These are phyloP conservation scores for Fusarium coffeatum DNA, from an alignment of 2,329 filamentous ascomycete genomes.

Conservation along the genomic window DNA sequence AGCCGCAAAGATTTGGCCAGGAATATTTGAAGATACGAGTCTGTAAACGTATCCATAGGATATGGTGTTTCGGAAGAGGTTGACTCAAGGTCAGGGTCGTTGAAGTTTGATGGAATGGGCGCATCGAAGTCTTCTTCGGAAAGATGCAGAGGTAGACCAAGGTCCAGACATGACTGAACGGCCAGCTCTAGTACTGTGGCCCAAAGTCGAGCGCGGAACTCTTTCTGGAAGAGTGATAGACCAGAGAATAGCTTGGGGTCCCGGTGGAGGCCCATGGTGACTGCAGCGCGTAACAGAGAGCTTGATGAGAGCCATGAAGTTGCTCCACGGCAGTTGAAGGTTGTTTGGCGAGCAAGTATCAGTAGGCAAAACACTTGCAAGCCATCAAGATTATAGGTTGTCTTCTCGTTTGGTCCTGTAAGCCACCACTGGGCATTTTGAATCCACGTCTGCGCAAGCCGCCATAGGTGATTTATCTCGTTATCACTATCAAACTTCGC, in stretches of 20 bases:
- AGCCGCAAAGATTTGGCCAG: constrained; percentile 38
- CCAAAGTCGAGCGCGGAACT: constrained; percentile 43
- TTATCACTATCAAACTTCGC: constrained; percentile 24
- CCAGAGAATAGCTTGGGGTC: constrained; percentile 39
- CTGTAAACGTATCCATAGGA: constrained; percentile 29
- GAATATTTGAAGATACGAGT: constrained; percentile 41
- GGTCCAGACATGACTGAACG: constrained; percentile 41
- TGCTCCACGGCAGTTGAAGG: constrained; percentile 44
- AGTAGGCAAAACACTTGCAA: constrained; percentile 43
- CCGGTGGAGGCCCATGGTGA: constrained; percentile 46
- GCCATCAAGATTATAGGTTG: constrained; percentile 43
- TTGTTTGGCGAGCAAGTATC: constrained; percentile 42
- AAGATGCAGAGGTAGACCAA: constrained; percentile 40
- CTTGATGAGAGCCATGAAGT: constrained; percentile 44
- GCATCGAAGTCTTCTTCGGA: constrained; percentile 37
- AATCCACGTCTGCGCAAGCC: constrained; percentile 42
- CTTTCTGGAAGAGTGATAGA: constrained; percentile 35
- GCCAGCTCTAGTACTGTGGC: constrained; percentile 41
- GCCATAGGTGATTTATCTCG: constrained; percentile 25
- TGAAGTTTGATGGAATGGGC: constrained; percentile 37
- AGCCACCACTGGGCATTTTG: constrained; percentile 47
- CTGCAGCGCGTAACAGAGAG: constrained; percentile 42
- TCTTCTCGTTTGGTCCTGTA: constrained; percentile 42
- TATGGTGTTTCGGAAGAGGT: constrained; percentile 1
- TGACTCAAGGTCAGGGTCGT: constrained; percentile 39